Evolutionary conservation across 805 yeast species (phyloP).

Genomic region (Clavispora vitiphila): DNA sequence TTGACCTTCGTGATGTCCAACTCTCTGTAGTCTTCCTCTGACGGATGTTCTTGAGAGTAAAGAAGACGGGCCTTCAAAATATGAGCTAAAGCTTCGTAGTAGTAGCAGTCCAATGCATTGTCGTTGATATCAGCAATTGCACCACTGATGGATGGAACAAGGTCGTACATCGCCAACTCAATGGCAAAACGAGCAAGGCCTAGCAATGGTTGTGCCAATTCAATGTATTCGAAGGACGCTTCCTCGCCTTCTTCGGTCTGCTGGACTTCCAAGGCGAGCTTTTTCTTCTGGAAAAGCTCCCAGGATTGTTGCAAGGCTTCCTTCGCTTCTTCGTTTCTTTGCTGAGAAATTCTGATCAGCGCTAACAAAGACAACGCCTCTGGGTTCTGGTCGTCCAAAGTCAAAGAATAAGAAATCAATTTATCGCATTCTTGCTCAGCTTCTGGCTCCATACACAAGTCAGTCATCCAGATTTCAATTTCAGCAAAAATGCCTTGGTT

Average conservation of each 20-base stretch:
- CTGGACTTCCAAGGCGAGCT: constrained; percentile 42
- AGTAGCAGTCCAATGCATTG: constrained; percentile 73
- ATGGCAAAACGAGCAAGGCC: constrained; percentile 70
- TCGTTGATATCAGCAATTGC: constrained; percentile 77
- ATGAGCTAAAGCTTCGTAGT: constrained; percentile 76
- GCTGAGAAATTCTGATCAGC: constrained; percentile 87
- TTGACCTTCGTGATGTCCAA: constrained; percentile 19
- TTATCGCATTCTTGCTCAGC: constrained; percentile 81
- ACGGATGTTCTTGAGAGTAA: constrained; percentile 23
- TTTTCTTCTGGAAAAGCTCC: constrained; percentile 56
- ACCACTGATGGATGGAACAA: constrained; percentile 59
- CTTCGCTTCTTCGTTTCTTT: constrained; percentile 64
- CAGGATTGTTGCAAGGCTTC: constrained; percentile 66
- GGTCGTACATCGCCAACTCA: constrained; percentile 70
- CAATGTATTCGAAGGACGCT: constrained; percentile 51
- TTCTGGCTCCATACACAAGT: constrained; percentile 86
- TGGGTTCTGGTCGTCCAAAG: constrained; percentile 57
- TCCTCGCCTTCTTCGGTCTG: constrained; percentile 26
- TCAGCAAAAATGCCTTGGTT: constrained; percentile 77
- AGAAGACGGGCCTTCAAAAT: constrained; percentile 37
- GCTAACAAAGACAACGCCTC: constrained; percentile 81
- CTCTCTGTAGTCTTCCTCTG: constrained; percentile 38
- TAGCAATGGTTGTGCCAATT: constrained; percentile 66
- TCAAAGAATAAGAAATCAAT: constrained; percentile 59
- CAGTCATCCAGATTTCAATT: constrained; percentile 97